These are phyloP conservation scores for Maudiozyma serrabonitensis DNA, from an alignment of 805 yeast species.

Conservation along the genomic window DNA sequence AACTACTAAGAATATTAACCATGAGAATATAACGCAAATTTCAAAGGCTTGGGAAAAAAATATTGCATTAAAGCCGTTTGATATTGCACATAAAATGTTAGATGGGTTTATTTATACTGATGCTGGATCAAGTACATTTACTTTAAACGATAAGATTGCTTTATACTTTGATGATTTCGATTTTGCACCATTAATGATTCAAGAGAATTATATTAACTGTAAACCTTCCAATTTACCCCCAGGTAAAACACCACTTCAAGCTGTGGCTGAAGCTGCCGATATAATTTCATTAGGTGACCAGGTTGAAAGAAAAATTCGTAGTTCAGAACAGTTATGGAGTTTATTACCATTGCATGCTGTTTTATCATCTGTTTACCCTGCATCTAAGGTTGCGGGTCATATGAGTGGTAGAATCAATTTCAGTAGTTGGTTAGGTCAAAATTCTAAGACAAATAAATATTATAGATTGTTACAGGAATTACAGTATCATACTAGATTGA, in stretches of 20 bases:
- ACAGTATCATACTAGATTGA: constrained; percentile 76
- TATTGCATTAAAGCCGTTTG: constrained; percentile 85
- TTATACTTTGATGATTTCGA: constrained; percentile 91
- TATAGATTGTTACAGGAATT: constrained; percentile 73
- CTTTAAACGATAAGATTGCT: constrained; percentile 74
- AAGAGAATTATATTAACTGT: constrained; percentile 77
- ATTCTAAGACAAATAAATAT: constrained; percentile 73
- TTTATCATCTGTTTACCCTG: constrained; percentile 75
- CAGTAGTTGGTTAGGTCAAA: constrained; percentile 83
- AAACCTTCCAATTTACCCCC: constrained; percentile 41
- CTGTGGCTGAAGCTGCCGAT: constrained; percentile 73
- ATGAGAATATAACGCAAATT: constrained; percentile 52
- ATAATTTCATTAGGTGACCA: constrained; percentile 78
- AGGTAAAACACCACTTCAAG: constrained; percentile 45
- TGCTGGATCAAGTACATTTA: constrained; percentile 36
- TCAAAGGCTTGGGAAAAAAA: constrained; percentile 79
- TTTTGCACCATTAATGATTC: constrained; percentile 90
- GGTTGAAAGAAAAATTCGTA: constrained; percentile 72
- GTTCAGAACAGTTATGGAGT: constrained; percentile 91
- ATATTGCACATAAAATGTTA: constrained; percentile 62
- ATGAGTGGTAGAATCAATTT: constrained; percentile 63
- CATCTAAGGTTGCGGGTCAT: constrained; percentile 64
- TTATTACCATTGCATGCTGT: constrained; percentile 85
- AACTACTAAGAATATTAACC: constrained; percentile 50
- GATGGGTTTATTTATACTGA: constrained; percentile 48